Percentiles rank a stretch among this genome's conserved stretches.
Evolutionary conservation across 495 filamentous ascomycete genomes (phyloP).

Genomic region (Rostrohypoxylon terebratum): DNA sequence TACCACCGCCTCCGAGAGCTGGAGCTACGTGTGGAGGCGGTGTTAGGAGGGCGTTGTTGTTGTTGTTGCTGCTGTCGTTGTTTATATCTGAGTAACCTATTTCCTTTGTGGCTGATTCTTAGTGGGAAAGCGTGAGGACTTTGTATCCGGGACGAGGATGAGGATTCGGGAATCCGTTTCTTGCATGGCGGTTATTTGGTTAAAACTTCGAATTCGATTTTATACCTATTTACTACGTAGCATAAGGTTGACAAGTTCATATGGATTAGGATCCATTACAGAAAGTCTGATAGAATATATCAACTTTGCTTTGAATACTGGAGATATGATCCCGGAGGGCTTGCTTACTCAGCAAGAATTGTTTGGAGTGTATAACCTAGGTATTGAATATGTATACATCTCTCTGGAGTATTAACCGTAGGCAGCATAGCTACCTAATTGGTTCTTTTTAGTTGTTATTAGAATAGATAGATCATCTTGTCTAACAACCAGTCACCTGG

Average conservation of each 20-base stretch:
- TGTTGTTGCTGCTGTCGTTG: background rate
- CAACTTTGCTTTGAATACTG: slow-evolving; percentile 7
- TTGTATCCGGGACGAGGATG: background rate
- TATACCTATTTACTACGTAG: slow-evolving; percentile 11
- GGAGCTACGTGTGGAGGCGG: slow-evolving; percentile 57
- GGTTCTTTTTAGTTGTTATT: too few relatives aligned
- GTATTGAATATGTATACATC: background rate
- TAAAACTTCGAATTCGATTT: slow-evolving; percentile 1
- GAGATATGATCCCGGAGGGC: background rate
- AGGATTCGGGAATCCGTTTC: background rate
- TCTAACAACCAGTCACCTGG: background rate
- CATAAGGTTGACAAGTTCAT: slow-evolving; percentile 9
- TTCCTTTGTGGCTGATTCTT: too few relatives aligned
- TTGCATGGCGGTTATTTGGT: slow-evolving; percentile 10
- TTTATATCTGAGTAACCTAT: too few relatives aligned
- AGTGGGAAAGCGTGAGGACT: too few relatives aligned
- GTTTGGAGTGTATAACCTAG: background rate
- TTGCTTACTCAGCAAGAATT: background rate
- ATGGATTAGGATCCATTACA: slow-evolving; percentile 12
- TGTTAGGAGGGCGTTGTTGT: slow-evolving; percentile 55
- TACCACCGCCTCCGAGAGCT: slow-evolving; percentile 50
- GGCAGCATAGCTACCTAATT: too few relatives aligned
- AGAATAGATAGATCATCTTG: too few relatives aligned
- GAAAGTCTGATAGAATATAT: slow-evolving; percentile 33
- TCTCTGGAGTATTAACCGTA: background rate